Evolutionary conservation across 1,139 yeast genomes (phyloP).

Genomic region (Zhuliangozyma parablackwelliae): DNA sequence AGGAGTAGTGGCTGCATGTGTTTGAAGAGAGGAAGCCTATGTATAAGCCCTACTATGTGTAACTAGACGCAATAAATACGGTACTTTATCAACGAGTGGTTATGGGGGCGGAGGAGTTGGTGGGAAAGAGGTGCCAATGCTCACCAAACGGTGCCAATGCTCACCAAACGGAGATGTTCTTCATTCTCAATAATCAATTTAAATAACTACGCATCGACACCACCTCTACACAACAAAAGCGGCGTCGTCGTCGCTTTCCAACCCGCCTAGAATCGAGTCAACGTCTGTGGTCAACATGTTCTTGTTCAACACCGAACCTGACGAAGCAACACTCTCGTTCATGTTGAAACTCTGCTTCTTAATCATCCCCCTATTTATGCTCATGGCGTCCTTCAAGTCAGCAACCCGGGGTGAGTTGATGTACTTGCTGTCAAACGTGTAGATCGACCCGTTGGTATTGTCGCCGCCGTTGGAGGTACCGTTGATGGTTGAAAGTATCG

Average conservation of each 20-base stretch:
- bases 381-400: conserved; percentile 42
- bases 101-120: background rate
- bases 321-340: conserved; percentile 10
- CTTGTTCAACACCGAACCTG: conserved; percentile 30
- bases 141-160: background rate
- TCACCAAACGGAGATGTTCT: background rate
- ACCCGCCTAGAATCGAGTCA: conserved; percentile 32
- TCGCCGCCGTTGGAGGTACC: conserved; percentile 1
- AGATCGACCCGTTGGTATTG: conserved; percentile 17
- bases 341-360: conserved; percentile 1
- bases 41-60: too few relatives aligned
- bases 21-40: too few relatives aligned
- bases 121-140: background rate
- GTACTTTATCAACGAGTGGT: too few relatives aligned
- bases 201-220: background rate
- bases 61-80: too few relatives aligned
- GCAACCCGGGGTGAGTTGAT: conserved; percentile 36
- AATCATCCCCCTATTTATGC: conserved; percentile 5
- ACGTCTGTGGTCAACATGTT: conserved; percentile 33
- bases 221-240: conserved; percentile 25
- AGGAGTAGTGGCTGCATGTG: too few relatives aligned
- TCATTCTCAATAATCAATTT: background rate
- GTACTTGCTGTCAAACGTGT: conserved; percentile 13
- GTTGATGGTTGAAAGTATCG: conserved; percentile 5
- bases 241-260: conserved; percentile 35